These are phyloP conservation scores for Aspergillus sclerotioniger DNA, from an alignment of 495 filamentous ascomycete genomes.

Conservation along the genomic window DNA sequence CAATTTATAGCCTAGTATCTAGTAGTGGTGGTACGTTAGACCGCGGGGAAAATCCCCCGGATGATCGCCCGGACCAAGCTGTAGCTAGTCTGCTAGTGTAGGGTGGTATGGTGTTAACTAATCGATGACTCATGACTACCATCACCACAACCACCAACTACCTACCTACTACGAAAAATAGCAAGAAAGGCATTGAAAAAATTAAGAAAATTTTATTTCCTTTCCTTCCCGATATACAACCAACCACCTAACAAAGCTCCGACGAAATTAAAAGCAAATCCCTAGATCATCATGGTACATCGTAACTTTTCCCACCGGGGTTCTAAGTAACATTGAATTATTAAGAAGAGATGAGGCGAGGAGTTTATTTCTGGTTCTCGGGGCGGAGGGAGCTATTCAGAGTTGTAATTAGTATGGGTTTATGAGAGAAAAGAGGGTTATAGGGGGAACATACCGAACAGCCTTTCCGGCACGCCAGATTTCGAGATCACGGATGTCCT, in stretches of 20 bases:
- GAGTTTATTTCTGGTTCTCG: slow-evolving; percentile 80
- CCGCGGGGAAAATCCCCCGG: no score
- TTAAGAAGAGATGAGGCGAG: no score
- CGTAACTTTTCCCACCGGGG: background rate
- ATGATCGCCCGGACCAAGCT: no score
- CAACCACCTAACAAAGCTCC: background rate
- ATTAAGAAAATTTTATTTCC: background rate
- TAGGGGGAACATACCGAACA: slow-evolving; percentile 58
- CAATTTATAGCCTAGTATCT: no score
- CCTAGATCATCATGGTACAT: background rate
- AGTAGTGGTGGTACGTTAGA: no score
- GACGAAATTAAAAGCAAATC: background rate
- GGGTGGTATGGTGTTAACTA: no score
- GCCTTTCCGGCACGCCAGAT: slow-evolving; percentile 99
- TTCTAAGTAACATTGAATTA: slow-evolving; percentile 8
- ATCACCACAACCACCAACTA: no score
- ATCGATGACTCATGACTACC: no score
- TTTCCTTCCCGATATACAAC: background rate
- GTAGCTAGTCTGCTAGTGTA: no score
- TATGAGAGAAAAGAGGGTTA: slow-evolving; percentile 4
- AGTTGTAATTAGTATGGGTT: slow-evolving; percentile 28
- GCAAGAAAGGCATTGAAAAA: background rate
- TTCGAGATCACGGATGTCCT: slow-evolving; percentile 94
- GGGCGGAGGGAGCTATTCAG: slow-evolving; percentile 67
- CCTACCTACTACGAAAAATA: no score